These are phyloP conservation scores for Ganoderma meredithae DNA, from an alignment of 1,284 basidiomycete genomes.

Conservation along the genomic window DNA sequence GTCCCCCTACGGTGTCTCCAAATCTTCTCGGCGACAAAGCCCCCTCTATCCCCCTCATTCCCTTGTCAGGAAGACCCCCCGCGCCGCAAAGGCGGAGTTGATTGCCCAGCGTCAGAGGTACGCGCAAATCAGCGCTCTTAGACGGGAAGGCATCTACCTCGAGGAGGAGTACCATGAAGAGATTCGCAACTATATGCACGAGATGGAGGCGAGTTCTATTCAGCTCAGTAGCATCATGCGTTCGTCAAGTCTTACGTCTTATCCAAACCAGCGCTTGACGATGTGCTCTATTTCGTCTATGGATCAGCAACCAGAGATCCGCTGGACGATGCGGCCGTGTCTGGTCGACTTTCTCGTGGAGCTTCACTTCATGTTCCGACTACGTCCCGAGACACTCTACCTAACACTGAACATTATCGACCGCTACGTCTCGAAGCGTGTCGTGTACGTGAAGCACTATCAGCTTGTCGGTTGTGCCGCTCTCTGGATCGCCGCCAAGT, in stretches of 20 bases:
- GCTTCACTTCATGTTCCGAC: conserved; percentile 95
- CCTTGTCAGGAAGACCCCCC: conserved; percentile 65
- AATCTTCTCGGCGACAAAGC: conserved; percentile 51
- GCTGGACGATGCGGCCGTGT: conserved; percentile 99
- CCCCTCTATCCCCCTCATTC: conserved; percentile 56
- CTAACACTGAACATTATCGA: conserved; percentile 99
- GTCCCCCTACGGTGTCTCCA: conserved; percentile 77
- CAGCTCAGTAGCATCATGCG: too few relatives aligned
- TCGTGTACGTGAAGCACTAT: conserved; percentile 99
- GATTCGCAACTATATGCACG: conserved; percentile 92
- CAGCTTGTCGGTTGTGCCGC: conserved; percentile 99
- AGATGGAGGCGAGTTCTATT: conserved; percentile 88
- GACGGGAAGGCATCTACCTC: conserved; percentile 72
- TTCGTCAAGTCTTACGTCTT: conserved; percentile 4
- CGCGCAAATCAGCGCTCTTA: conserved; percentile 68
- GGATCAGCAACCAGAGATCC: conserved; percentile 98
- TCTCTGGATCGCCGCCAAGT: conserved; percentile 99
- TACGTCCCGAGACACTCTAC: conserved; percentile 98
- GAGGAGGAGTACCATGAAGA: conserved; percentile 98
- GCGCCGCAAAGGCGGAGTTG: conserved; percentile 64
- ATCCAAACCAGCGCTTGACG: conserved; percentile 69
- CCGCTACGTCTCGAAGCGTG: conserved; percentile 97
- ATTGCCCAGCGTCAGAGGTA: conserved; percentile 73
- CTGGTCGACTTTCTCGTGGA: conserved; percentile 99
- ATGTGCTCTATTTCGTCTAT: conserved; percentile 93